Base-by-base conservation (phyloP, 495 filamentous ascomycete species). In the Penicillium turbatum region DNA sequence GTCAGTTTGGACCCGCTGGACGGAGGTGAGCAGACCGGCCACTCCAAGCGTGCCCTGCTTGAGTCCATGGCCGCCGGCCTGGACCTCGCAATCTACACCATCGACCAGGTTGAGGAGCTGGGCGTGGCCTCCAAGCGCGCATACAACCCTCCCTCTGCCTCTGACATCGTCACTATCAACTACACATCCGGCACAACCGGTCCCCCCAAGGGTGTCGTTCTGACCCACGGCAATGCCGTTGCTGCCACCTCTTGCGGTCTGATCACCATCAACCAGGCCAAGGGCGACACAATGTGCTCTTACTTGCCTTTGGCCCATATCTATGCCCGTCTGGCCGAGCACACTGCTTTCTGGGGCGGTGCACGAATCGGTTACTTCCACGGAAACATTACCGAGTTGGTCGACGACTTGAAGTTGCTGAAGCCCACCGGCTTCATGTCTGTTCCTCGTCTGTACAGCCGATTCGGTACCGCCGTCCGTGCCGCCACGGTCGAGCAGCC, bases 121-220 rank as follows among this genome's bases (percentile, higher is more conserved):
- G 93, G 95, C 15, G 82, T 76, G 35, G 70, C 80, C 17, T 81
- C 83, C 6, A 85, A 85, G 27, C 79, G 82, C 30, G 80, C 85
- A 38, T 84, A 83, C 45, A 74, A 75, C 38, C 81, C 86, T 29
- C 92, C 93, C 8, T 72, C 70, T 29, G 82, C 87, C 0, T 79
- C 86, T 2, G 91, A 97, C 63, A 79, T 87, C 61, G 78, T 95
- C 51, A 97, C 93, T 30, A 91, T 98, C 72, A 98, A 97, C 74
- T 98, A 98, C 73, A 98, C 93, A 9, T 95, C 89, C 11, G 93
- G 93, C 15, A 98, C 93, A 9, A 98, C 93, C 0, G 95, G 93
- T 6, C 81, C 88, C 56, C 93, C 93, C 5, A 98, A 98, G 74
- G 93, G 93, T 51, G 93, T 97, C 6, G 76, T 92, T 31, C 72